phyloP scores from a whole-genome alignment of 805 yeast species.

The Schizosaccharomyces pombe region DNA sequence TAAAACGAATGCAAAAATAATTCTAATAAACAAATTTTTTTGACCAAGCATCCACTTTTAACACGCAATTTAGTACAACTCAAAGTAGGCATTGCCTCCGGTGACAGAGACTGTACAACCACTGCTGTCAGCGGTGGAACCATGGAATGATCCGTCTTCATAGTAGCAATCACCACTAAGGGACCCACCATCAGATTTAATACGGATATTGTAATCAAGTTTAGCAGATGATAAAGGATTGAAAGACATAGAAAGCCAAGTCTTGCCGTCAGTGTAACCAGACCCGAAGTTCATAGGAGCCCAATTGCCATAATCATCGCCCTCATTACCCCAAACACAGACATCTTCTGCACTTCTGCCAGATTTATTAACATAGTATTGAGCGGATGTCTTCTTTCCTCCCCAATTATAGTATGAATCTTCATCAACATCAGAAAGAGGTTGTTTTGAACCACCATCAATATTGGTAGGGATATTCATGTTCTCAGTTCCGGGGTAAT shows the following conservation, averaged over 20 bases:
- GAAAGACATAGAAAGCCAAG: constrained; percentile 64
- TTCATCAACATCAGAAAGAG: constrained; percentile 60
- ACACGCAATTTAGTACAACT: constrained; percentile 28
- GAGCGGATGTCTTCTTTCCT: constrained; percentile 67
- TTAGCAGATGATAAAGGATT: constrained; percentile 37
- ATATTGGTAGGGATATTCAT: constrained; percentile 88
- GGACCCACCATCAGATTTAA: constrained; percentile 45
- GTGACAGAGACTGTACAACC: constrained; percentile 91
- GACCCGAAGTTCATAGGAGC: constrained; percentile 92
- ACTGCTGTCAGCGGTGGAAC: constrained; percentile 12
- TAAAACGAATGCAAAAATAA: no score
- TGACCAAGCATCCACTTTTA: neutral
- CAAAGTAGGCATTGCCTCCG: constrained; percentile 62
- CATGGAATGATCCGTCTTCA: constrained; percentile 53
- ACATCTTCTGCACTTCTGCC: constrained; percentile 81
- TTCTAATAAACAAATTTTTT: neutral
- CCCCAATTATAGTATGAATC: constrained; percentile 59
- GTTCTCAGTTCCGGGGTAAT: constrained; percentile 97
- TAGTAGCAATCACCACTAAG: constrained; percentile 59
- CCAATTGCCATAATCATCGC: constrained; percentile 86
- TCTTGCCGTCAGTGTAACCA: constrained; percentile 46
- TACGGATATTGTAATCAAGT: constrained; percentile 52
- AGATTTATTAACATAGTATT: constrained; percentile 91
- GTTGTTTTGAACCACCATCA: constrained; percentile 36
- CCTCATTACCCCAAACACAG: constrained; percentile 74